Evolutionary conservation across 768 basidiomycete species (phyloP).

Genomic region (Boletus eberwhitei): DNA sequence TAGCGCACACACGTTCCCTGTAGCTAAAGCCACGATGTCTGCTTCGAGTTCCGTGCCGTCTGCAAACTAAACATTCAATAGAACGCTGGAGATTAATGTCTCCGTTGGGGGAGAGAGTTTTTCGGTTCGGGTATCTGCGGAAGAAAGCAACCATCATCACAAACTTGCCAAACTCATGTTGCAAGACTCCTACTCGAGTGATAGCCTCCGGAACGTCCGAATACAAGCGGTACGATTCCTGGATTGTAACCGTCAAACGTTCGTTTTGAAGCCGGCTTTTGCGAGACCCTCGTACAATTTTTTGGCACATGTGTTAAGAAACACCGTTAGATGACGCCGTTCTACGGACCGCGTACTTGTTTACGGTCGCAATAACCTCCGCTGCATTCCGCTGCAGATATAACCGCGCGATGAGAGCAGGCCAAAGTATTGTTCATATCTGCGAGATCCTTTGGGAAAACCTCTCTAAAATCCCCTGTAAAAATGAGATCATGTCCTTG

Average conservation of each 20-base stretch:
- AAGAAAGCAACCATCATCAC: neutral
- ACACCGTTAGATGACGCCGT: neutral
- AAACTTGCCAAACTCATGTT: neutral
- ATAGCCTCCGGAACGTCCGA: conserved; percentile 30
- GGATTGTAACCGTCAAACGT: conserved; percentile 29
- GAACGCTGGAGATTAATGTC: conserved; percentile 43
- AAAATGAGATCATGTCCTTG: no score
- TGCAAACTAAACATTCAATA: conserved; percentile 20
- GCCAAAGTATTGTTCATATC: conserved; percentile 3
- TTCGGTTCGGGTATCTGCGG: conserved; percentile 32
- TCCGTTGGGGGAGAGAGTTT: conserved; percentile 40
- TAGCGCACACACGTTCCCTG: neutral
- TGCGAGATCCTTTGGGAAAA: conserved; percentile 4
- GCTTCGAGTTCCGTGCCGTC: conserved; percentile 24
- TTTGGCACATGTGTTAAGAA: conserved; percentile 13
- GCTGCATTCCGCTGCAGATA: conserved; percentile 6
- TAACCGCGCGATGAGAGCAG: neutral
- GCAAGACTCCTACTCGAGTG: conserved; percentile 22
- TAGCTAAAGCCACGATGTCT: conserved; percentile 24
- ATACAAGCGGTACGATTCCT: conserved; percentile 27
- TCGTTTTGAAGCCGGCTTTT: conserved; percentile 31
- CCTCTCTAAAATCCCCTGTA: conserved; percentile 1
- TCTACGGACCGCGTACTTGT: neutral
- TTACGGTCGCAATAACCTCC: neutral
- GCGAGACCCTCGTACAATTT: conserved; percentile 32